Evolutionary conservation across 768 basidiomycete species (phyloP).

Genomic region (Mycena polygramma): DNA sequence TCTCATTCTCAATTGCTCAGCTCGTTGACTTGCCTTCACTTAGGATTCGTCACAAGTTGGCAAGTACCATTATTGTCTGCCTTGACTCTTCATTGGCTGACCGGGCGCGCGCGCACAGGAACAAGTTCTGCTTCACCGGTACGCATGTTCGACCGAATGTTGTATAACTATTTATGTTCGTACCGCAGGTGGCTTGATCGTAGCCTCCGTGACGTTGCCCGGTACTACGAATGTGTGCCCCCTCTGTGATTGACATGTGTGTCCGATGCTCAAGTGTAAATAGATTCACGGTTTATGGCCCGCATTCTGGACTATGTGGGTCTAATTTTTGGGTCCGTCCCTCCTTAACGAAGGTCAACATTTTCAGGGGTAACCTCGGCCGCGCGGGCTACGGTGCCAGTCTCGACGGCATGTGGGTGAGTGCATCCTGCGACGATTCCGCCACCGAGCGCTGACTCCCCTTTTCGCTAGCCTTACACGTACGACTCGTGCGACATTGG

Average conservation of each 20-base stretch:
- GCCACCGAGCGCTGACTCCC: not conserved
- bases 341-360: too few relatives aligned
- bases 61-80: not conserved
- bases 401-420: constrained; percentile 75
- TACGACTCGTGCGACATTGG: constrained; percentile 94
- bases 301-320: too few relatives aligned
- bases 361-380: constrained; percentile 26
- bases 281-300: too few relatives aligned
- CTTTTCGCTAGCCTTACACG: constrained; percentile 45
- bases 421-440: not conserved
- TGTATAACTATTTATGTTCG: constrained; percentile 48
- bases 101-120: constrained; percentile 61
- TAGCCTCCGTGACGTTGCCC: constrained; percentile 74
- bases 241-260: constrained; percentile 77
- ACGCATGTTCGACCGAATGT: too few relatives aligned
- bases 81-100: not conserved
- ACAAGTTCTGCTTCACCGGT: constrained; percentile 53
- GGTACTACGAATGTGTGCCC: constrained; percentile 71
- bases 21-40: too few relatives aligned
- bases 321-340: too few relatives aligned
- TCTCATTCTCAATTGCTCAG: not conserved
- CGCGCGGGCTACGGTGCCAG: constrained; percentile 56
- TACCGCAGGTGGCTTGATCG: constrained; percentile 67
- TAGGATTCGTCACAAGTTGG: constrained; percentile 30
- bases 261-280: not conserved